These are phyloP conservation scores for Tritrichomonas musculus DNA, from an alignment of 208 protist species.

Conservation along the genomic window DNA sequence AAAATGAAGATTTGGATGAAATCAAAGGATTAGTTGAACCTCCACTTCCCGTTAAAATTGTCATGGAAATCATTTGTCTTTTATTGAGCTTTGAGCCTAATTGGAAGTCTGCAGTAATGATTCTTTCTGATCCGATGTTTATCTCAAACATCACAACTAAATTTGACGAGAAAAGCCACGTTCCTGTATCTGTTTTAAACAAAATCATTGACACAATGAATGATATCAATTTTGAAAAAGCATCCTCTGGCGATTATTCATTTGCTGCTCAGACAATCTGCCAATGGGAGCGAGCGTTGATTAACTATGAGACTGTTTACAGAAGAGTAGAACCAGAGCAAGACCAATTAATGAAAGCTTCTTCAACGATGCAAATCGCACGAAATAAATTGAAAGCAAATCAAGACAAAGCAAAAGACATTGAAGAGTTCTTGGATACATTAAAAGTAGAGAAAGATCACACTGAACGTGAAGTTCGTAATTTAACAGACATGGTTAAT, in stretches of 20 bases:
- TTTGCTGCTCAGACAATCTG: conserved; percentile 83
- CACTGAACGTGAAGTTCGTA: neutral
- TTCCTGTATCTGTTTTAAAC: neutral
- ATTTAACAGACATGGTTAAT: neutral
- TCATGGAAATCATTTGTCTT: conserved; percentile 84
- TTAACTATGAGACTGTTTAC: conserved; percentile 55
- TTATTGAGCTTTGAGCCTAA: conserved; percentile 70
- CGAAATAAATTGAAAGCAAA: conserved; percentile 71
- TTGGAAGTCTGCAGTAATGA: conserved; percentile 66
- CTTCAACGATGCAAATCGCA: conserved; percentile 68
- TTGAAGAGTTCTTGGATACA: conserved; percentile 58
- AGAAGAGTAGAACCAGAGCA: conserved; percentile 83
- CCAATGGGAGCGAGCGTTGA: conserved; percentile 80
- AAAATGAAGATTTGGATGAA: conserved; percentile 79
- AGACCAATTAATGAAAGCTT: conserved; percentile 67
- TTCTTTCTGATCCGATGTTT: conserved; percentile 78
- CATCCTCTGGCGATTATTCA: conserved; percentile 74
- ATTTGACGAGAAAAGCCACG: conserved; percentile 71
- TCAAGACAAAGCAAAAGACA: conserved; percentile 69
- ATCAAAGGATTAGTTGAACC: conserved; percentile 81
- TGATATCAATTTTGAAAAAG: conserved; percentile 76
- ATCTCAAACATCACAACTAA: conserved; percentile 69
- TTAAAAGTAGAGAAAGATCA: conserved; percentile 45
- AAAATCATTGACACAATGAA: neutral
- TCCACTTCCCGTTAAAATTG: conserved; percentile 79